A percentile compares a stretch with the other conserved stretches of the same genome.
Conservation (phyloP, 306 rosid species). For the Cicer judaicum region DNA sequence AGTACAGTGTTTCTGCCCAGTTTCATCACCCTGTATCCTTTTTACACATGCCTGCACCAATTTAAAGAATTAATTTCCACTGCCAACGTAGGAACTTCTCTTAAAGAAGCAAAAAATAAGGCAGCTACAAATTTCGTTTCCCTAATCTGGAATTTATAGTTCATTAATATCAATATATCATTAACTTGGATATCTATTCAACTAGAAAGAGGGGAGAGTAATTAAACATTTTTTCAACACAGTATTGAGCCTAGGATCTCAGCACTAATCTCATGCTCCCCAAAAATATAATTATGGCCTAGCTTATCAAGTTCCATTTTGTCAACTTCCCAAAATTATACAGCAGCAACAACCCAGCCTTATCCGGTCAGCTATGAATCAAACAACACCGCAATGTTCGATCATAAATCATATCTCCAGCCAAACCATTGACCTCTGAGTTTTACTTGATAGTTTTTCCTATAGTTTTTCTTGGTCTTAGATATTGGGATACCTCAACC, state of each 20-base stretch:
- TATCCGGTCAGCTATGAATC: too few relatives aligned
- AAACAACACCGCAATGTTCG: too few relatives aligned
- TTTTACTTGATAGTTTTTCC: too few relatives aligned
- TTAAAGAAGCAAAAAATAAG: constrained; percentile 9
- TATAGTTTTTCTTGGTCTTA: too few relatives aligned
- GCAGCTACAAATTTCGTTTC: not conserved
- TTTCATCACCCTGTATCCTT: constrained; percentile 80
- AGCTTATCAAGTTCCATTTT: not conserved
- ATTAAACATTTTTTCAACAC: not conserved
- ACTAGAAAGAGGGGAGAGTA: not conserved
- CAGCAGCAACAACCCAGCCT: too few relatives aligned
- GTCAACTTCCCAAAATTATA: not conserved
- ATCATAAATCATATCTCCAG: too few relatives aligned
- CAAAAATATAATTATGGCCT: not conserved
- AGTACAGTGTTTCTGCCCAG: constrained; percentile 94
- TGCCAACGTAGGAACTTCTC: constrained; percentile 1
- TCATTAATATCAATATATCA: constrained; percentile 1
- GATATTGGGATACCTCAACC: too few relatives aligned
- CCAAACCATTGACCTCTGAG: too few relatives aligned
- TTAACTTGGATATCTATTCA: constrained; percentile 20
- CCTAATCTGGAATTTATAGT: not conserved
- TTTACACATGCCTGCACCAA: constrained; percentile 78
- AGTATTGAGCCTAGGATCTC: constrained; percentile 8
- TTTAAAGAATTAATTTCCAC: constrained; percentile 29
- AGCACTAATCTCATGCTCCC: not conserved